Percentiles rank a stretch among this genome's conserved stretches.
Evolutionary conservation across 1,139 yeast species (phyloP).

Genomic region (Groenewaldozyma auringiensis): DNA sequence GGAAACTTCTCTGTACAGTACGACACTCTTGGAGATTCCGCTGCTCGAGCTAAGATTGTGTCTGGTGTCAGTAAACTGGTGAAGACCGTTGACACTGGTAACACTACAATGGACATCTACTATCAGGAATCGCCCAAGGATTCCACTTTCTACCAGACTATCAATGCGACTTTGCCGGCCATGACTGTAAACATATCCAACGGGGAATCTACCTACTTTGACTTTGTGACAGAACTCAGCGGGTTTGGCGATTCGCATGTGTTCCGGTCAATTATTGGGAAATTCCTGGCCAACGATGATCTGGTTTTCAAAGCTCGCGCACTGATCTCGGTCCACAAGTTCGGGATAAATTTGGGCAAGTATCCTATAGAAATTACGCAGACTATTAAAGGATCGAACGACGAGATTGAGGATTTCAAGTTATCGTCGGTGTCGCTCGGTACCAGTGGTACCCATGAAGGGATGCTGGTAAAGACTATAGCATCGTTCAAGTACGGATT

Average conservation of each 20-base stretch:
- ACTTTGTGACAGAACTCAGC: constrained; percentile 18
- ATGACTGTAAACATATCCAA: constrained; percentile 16
- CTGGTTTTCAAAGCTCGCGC: constrained; percentile 17
- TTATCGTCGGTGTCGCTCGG: constrained; percentile 6
- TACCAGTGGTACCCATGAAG: constrained; percentile 6
- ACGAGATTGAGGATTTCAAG: constrained; percentile 8
- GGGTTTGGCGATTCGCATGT: constrained; percentile 22
- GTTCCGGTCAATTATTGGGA: constrained; percentile 18
- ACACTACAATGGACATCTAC: constrained; percentile 15
- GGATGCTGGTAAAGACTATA: no score
- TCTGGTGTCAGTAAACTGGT: constrained; percentile 11
- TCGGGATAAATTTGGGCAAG: constrained; percentile 17
- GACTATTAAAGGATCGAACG: constrained; percentile 11
- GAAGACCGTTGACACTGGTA: constrained; percentile 11
- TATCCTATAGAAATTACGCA: constrained; percentile 18
- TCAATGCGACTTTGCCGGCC: constrained; percentile 20
- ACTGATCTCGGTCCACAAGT: constrained; percentile 16
- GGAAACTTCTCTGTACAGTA: neutral
- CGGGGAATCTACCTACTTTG: constrained; percentile 17
- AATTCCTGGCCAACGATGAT: constrained; percentile 16
- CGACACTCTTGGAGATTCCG: constrained; percentile 2
- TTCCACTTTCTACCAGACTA: constrained; percentile 11
- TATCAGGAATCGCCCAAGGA: constrained; percentile 11
- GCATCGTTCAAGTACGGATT: constrained; percentile 1
- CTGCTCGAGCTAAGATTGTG: constrained; percentile 9